These are phyloP conservation scores for Eurotiales sp. DNA, from an alignment of 2,329 filamentous ascomycete species.

Conservation along the genomic window DNA sequence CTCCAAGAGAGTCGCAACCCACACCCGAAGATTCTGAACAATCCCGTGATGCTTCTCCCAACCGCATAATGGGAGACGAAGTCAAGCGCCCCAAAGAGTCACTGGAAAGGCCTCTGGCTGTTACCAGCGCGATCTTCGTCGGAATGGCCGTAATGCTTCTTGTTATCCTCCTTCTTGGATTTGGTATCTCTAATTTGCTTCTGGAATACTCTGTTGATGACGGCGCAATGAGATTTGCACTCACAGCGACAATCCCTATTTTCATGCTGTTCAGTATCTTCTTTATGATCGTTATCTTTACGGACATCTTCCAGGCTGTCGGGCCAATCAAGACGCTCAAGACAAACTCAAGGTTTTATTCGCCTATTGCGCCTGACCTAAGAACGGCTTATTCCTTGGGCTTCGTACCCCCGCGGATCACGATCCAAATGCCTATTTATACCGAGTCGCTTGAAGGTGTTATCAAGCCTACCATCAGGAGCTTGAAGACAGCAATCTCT, in stretches of 20 bases:
- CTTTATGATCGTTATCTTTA: constrained; percentile 48
- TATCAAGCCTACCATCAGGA: constrained; percentile 55
- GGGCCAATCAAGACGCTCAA: constrained; percentile 46
- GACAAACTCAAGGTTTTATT: constrained; percentile 47
- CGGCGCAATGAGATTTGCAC: constrained; percentile 27
- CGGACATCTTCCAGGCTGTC: constrained; percentile 51
- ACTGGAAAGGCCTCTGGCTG: constrained; percentile 38
- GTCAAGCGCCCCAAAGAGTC: constrained; percentile 33
- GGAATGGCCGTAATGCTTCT: constrained; percentile 37
- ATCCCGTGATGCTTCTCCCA: constrained; percentile 6
- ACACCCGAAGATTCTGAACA: background rate
- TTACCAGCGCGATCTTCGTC: constrained; percentile 38
- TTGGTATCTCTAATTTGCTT: constrained; percentile 37
- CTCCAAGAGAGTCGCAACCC: constrained; percentile 22
- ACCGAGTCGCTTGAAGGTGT: constrained; percentile 75
- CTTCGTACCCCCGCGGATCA: constrained; percentile 44
- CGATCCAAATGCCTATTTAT: constrained; percentile 84
- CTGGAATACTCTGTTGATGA: constrained; percentile 37
- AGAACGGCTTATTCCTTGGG: constrained; percentile 17
- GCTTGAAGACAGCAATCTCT: constrained; percentile 55
- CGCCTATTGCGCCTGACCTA: constrained; percentile 23
- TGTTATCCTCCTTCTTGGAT: constrained; percentile 38
- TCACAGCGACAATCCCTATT: constrained; percentile 32
- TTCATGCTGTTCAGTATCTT: constrained; percentile 42
- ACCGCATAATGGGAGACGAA: constrained; percentile 18